Evolutionary conservation across 2,329 filamentous ascomycete genomes (phyloP).

Genomic region (Colletotrichum spaethianum): DNA sequence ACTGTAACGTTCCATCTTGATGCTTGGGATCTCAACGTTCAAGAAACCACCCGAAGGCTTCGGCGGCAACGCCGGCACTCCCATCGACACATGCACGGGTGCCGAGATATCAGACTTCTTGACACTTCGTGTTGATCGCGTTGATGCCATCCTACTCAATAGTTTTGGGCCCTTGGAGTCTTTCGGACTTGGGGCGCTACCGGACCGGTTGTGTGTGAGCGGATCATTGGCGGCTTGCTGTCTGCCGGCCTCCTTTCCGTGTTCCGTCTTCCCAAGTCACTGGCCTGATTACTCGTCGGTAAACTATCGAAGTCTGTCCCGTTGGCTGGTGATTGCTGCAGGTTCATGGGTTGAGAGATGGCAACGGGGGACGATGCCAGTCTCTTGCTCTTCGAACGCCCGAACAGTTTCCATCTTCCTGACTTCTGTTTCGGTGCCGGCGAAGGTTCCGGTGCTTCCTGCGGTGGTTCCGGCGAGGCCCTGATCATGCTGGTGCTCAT

Average conservation of each 20-base stretch:
- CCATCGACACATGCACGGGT: slow-evolving; percentile 45
- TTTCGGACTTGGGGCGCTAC: slow-evolving; percentile 28
- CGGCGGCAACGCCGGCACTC: slow-evolving; percentile 40
- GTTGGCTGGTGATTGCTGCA: slow-evolving; percentile 22
- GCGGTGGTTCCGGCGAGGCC: slow-evolving; percentile 35
- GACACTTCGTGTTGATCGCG: slow-evolving; percentile 38
- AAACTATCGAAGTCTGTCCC: slow-evolving; percentile 17
- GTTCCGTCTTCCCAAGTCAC: slow-evolving; percentile 53
- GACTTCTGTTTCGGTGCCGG: slow-evolving; percentile 61
- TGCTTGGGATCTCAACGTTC: slow-evolving; percentile 84
- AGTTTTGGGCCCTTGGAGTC: slow-evolving; percentile 42
- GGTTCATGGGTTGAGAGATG: slow-evolving; percentile 37
- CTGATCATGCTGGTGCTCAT: slow-evolving; percentile 32
- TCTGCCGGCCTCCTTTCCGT: slow-evolving; percentile 54
- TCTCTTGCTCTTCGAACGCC: slow-evolving; percentile 56
- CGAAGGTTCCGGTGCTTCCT: slow-evolving; percentile 23
- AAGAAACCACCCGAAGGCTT: slow-evolving; percentile 62
- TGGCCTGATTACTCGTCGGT: slow-evolving; percentile 17
- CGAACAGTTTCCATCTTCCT: slow-evolving; percentile 73
- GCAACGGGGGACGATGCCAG: slow-evolving; percentile 36
- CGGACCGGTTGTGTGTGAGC: slow-evolving; percentile 58
- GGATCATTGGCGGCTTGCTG: slow-evolving; percentile 60
- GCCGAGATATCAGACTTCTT: slow-evolving; percentile 46
- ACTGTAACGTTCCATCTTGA: slow-evolving; percentile 90
- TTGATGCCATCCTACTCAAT: slow-evolving; percentile 42